These are phyloP conservation scores for Castanea mollissima DNA, from an alignment of 306 rosid species.

Conservation along the genomic window DNA sequence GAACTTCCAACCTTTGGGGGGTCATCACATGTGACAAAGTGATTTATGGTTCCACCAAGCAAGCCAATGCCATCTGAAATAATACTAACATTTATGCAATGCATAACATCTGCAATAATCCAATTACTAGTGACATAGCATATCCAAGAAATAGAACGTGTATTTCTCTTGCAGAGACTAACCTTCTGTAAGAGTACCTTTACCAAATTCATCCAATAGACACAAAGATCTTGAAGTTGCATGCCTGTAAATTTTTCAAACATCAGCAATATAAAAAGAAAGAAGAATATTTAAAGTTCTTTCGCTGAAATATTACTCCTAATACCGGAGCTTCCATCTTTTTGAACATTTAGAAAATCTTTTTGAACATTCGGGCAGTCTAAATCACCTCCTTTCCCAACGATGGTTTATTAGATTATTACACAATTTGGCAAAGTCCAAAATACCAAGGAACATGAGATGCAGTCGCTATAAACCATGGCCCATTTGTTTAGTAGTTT, in stretches of 20 bases:
- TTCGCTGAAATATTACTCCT: slow-evolving; percentile 3
- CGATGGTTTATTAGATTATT: slow-evolving; percentile 4
- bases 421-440: slow-evolving; percentile 2
- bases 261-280: neutral
- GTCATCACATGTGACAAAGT: slow-evolving; percentile 56
- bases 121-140: slow-evolving; percentile 11
- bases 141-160: slow-evolving; percentile 5
- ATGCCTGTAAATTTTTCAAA: slow-evolving; percentile 53
- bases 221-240: slow-evolving; percentile 82
- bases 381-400: slow-evolving; percentile 2
- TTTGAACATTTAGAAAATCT: neutral
- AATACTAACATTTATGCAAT: slow-evolving; percentile 16
- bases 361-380: neutral
- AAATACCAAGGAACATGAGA: slow-evolving; percentile 16
- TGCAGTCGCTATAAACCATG: slow-evolving; percentile 3
- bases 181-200: slow-evolving; percentile 99
- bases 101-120: slow-evolving; percentile 16
- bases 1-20: slow-evolving; percentile 75
- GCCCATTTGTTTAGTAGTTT: slow-evolving; percentile 2
- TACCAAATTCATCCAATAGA: slow-evolving; percentile 92
- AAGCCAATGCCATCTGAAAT: slow-evolving; percentile 88
- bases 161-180: slow-evolving; percentile 33
- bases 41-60: slow-evolving; percentile 88
- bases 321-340: slow-evolving; percentile 11
- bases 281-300: neutral